Percentiles rank a stretch among this genome's conserved stretches.
Conservation (phyloP, 768 basidiomycete species). For the Hebeloma cylindrosporum region DNA sequence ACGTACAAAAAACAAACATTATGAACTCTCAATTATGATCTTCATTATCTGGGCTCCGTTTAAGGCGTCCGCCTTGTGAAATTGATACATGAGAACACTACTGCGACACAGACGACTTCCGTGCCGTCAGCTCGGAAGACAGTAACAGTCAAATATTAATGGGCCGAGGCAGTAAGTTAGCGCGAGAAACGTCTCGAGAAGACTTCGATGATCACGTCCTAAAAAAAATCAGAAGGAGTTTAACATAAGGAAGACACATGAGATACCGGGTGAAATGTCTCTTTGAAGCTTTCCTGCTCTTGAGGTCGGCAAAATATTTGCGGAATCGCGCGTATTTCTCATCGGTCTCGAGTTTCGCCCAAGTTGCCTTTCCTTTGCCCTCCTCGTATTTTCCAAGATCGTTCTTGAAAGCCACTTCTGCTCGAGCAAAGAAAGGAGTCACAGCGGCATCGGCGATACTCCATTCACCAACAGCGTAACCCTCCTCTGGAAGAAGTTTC, state of each 20-base stretch:
- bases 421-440: constrained; percentile 59
- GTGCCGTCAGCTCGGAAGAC: too few species aligned
- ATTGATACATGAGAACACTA: too few species aligned
- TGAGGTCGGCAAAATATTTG: constrained; percentile 48
- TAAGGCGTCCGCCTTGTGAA: too few species aligned
- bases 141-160: too few species aligned
- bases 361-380: constrained; percentile 47
- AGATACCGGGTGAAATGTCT: constrained; percentile 57
- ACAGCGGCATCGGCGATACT: constrained; percentile 66
- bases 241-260: not conserved
- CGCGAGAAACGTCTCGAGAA: too few species aligned
- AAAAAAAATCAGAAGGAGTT: too few species aligned
- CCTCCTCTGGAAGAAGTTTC: constrained; percentile 45
- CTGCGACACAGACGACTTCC: too few species aligned
- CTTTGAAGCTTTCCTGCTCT: constrained; percentile 52
- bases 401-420: constrained; percentile 43
- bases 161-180: too few species aligned
- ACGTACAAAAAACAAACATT: too few species aligned
- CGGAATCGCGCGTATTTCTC: constrained; percentile 50
- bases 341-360: constrained; percentile 40
- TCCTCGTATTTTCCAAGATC: constrained; percentile 51
- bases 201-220: too few species aligned
- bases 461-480: constrained; percentile 49
- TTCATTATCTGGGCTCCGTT: too few species aligned
- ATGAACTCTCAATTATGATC: too few species aligned